phyloP scores from a whole-genome alignment of 75 land plant genomes.

The Pinus albicaulis region DNA sequence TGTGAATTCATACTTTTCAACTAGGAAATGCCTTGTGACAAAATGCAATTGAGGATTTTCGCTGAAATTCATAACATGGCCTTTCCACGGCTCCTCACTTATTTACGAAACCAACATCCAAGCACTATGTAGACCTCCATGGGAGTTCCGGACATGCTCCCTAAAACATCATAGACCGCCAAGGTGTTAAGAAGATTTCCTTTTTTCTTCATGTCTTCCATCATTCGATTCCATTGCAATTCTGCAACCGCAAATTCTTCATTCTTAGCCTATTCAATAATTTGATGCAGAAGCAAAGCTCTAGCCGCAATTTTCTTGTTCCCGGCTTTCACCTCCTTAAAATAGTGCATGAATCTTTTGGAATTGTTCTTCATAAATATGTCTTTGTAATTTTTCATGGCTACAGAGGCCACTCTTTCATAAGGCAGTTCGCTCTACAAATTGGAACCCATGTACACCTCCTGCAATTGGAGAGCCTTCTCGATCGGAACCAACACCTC shows the following conservation, averaged over 20 bases:
- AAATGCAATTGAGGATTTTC: constrained; percentile 39
- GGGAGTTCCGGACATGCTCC: constrained; percentile 64
- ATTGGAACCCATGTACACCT: constrained; percentile 56
- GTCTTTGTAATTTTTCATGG: constrained; percentile 62
- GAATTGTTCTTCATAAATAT: constrained; percentile 54
- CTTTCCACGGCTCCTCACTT: constrained; percentile 76
- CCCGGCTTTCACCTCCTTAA: constrained; percentile 46
- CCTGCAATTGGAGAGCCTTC: constrained; percentile 11
- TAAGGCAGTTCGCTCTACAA: constrained; percentile 55
- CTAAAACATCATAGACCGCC: constrained; percentile 72
- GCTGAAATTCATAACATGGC: constrained; percentile 63
- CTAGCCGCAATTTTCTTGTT: constrained; percentile 63
- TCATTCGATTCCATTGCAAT: constrained; percentile 70
- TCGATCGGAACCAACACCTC: no score
- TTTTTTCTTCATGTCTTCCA: constrained; percentile 37
- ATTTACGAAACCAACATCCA: constrained; percentile 61
- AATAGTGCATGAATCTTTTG: constrained; percentile 37
- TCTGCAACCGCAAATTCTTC: constrained; percentile 44
- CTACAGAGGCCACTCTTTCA: constrained; percentile 70
- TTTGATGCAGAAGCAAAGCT: constrained; percentile 68
- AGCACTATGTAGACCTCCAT: constrained; percentile 67
- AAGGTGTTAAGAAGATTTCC: constrained; percentile 48
- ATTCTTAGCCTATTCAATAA: constrained; percentile 23
- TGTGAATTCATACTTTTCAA: constrained; percentile 28
- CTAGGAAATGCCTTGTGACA: constrained; percentile 35